These are phyloP conservation scores for Ochetophila trinervis DNA, from an alignment of 306 rosid genomes.

Conservation along the genomic window DNA sequence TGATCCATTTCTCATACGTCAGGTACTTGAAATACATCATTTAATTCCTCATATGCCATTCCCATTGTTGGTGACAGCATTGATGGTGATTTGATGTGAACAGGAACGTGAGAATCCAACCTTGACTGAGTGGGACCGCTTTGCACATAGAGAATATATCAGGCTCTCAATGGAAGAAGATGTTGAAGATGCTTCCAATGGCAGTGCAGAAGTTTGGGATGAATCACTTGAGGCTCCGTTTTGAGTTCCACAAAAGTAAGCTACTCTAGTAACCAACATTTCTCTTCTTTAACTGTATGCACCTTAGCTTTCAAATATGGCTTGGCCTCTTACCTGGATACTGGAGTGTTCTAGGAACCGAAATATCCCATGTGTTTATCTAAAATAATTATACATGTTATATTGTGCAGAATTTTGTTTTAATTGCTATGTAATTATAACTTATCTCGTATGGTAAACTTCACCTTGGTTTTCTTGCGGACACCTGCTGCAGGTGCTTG, in stretches of 20 bases:
- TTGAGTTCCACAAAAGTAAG: slow-evolving; percentile 42
- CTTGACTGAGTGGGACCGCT: slow-evolving; percentile 99
- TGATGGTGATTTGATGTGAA: slow-evolving; percentile 29
- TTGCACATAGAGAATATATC: slow-evolving; percentile 98
- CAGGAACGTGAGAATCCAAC: slow-evolving; percentile 99
- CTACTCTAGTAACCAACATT: neutral
- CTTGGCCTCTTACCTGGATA: neutral
- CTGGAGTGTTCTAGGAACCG: neutral
- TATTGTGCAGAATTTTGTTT: neutral
- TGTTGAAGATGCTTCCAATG: slow-evolving; percentile 98
- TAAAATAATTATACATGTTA: neutral
- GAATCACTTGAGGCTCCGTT: slow-evolving; percentile 98
- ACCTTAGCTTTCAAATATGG: neutral
- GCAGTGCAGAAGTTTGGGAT: slow-evolving; percentile 99
- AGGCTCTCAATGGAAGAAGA: slow-evolving; percentile 99
- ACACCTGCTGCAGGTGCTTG: slow-evolving; percentile 38
- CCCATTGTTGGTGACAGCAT: slow-evolving; percentile 29
- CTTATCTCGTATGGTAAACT: too few relatives aligned
- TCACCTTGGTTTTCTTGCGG: neutral
- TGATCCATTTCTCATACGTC: slow-evolving; percentile 98
- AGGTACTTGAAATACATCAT: slow-evolving; percentile 46
- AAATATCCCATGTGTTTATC: neutral
- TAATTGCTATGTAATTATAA: neutral
- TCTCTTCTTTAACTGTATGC: neutral
- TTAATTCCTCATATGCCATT: slow-evolving; percentile 4